Evolutionary conservation across 2,329 filamentous ascomycete species (phyloP).

Genomic region (Colletotrichum costaricense): DNA sequence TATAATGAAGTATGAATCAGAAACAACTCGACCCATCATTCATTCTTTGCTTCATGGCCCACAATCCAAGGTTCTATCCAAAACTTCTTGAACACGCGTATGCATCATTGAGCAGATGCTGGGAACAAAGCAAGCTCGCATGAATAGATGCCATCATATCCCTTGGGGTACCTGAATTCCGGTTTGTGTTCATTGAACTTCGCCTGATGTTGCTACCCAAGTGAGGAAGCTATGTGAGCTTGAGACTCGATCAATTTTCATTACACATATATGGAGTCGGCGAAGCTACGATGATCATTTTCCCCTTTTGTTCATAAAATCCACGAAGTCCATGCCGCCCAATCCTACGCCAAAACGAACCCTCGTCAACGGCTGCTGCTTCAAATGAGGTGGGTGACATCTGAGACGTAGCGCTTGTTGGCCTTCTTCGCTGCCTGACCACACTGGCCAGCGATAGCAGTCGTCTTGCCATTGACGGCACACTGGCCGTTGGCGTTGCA

Average conservation of each 20-base stretch:
- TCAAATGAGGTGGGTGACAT: neutral
- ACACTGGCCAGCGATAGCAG: slow-evolving; percentile 28
- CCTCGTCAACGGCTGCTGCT: neutral
- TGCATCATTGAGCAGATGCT: no score
- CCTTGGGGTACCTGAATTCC: no score
- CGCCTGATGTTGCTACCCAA: neutral
- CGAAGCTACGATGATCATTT: neutral
- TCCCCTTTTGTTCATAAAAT: neutral
- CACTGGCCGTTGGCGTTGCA: slow-evolving; percentile 25
- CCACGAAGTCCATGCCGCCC: neutral
- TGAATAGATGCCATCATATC: no score
- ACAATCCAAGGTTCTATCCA: no score
- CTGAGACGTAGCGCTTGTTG: slow-evolving; percentile 7
- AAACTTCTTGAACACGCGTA: no score
- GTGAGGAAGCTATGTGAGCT: neutral
- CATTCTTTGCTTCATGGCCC: no score
- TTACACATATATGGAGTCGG: neutral
- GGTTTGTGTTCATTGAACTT: neutral
- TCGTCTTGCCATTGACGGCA: slow-evolving; percentile 30
- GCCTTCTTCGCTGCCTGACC: slow-evolving; percentile 18
- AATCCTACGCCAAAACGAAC: neutral
- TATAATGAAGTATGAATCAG: no score
- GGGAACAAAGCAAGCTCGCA: no score
- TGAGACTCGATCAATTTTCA: neutral
- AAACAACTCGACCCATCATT: no score